Percentiles rank a stretch among this genome's conserved stretches.
These are phyloP conservation scores for Colletotrichum musicola DNA, from an alignment of 2,329 filamentous ascomycete genomes.

Conservation along the genomic window DNA sequence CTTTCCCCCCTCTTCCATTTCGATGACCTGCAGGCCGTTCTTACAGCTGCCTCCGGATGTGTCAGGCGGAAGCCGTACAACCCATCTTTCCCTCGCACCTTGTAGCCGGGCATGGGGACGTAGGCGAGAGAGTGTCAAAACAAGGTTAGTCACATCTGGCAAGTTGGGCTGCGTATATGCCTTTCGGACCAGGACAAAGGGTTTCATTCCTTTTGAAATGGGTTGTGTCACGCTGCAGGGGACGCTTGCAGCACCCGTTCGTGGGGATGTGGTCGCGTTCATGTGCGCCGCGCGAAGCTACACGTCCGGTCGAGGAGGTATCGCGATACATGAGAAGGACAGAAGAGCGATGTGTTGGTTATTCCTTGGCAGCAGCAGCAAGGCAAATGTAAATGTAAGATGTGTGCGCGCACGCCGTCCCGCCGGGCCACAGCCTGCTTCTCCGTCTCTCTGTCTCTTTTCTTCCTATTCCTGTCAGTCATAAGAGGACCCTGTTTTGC, in stretches of 20 bases:
- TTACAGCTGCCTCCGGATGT: constrained; percentile 28
- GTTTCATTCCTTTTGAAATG: too few relatives aligned
- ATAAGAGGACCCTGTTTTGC: constrained; percentile 28
- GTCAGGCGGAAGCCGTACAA: constrained; percentile 34
- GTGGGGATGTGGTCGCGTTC: constrained; percentile 9
- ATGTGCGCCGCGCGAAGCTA: background rate
- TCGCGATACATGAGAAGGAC: background rate
- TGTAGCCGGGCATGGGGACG: background rate
- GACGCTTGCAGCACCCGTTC: constrained; percentile 11
- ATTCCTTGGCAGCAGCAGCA: constrained; percentile 23
- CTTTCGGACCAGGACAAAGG: too few relatives aligned
- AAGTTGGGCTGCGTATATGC: too few relatives aligned
- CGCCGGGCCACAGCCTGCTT: constrained; percentile 27
- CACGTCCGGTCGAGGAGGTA: background rate
- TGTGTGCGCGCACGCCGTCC: background rate
- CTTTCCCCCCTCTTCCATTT: background rate
- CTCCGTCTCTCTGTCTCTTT: background rate
- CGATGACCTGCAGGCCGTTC: constrained; percentile 15
- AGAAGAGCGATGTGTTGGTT: constrained; percentile 12
- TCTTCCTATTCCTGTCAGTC: background rate
- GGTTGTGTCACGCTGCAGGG: constrained; percentile 9
- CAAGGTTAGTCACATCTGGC: constrained; percentile 38
- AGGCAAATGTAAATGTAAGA: constrained; percentile 1
- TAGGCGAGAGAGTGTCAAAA: constrained; percentile 21
- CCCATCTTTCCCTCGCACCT: background rate